Evolutionary conservation across 345 rosid species (phyloP), one percentile per base, ranked within the genome.

Genomic region (Syzygium aqueum): DNA sequence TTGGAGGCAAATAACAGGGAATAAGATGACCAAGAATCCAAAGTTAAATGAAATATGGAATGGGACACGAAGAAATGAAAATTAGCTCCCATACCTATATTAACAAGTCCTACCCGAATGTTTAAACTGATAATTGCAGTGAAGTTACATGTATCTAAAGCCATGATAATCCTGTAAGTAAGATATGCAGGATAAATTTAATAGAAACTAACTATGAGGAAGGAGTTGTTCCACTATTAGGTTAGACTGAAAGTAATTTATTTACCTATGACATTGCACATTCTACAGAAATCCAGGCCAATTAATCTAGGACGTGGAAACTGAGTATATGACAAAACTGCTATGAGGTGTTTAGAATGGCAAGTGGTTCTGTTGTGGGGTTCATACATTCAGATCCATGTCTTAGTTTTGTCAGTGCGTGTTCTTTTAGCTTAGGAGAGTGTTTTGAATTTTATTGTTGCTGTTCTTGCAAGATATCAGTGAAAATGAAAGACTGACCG

Each of bases 401-500:
- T 73, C 46, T 73, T 73, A 33, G 80, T 37, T 33, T 73, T 73
- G 13, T 73, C 49, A 21, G 82, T 73, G 19, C 7, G 27, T 37
- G 13, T 73, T 73, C 49, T 73, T 19, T 37, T 37, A 73, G 11
- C 49, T 37, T 73, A 37, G 82, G 82, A 73, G 49, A 19, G 54
- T 84, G 63, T 84, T 51, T 73, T 73, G 82, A 37, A 33, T 73
- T 77, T 21, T 53, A 80, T 52, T 13, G 40, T 19, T 19, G 86
- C 28, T 84, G 16, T 52, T 51, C 37, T 84, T 53, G 67, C 61
- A 54, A 10, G 46, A 49, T 28, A 84, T 15, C 21, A 57, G 40
- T n/a, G 53, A 27, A 46, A 46, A 53, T 25, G 51, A 37, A 30
- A 23, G 57, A 53, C 82, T 87, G 85, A 93, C 97, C 85, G 51